Percentiles rank a stretch among this genome's conserved stretches.
These are phyloP conservation scores for Ganoderma leucocontextum DNA, from an alignment of 1,284 basidiomycete species.

Conservation along the genomic window DNA sequence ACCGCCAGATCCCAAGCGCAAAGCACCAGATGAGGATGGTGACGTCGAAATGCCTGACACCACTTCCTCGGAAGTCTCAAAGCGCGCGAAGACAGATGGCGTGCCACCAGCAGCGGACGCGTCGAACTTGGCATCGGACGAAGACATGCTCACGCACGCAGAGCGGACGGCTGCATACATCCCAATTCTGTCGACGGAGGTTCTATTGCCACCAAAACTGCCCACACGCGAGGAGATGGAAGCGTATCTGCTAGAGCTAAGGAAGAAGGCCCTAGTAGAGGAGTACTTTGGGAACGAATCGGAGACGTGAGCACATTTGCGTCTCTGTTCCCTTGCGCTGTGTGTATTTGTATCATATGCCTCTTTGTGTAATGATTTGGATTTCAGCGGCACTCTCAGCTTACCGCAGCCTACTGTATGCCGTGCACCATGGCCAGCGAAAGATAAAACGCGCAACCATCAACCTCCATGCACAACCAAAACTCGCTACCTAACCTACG, in stretches of 20 bases:
- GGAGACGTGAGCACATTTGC: slow-evolving; percentile 13
- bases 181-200: slow-evolving; percentile 49
- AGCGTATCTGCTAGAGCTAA: slow-evolving; percentile 73
- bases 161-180: slow-evolving; percentile 60
- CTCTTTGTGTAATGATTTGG: neutral
- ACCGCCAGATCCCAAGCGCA: slow-evolving; percentile 55
- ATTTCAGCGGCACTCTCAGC: neutral
- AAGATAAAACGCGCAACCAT: neutral
- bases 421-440: too few relatives aligned
- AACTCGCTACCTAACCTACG: neutral
- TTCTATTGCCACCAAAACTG: slow-evolving; percentile 47
- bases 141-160: slow-evolving; percentile 5
- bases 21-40: slow-evolving; percentile 55
- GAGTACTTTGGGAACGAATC: slow-evolving; percentile 69
- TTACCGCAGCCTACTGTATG: neutral
- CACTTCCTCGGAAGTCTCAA: slow-evolving; percentile 29
- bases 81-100: slow-evolving; percentile 2
- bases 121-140: slow-evolving; percentile 48
- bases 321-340: neutral
- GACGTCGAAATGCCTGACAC: slow-evolving; percentile 51
- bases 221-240: slow-evolving; percentile 12
- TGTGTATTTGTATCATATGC: slow-evolving; percentile 9
- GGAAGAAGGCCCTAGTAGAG: slow-evolving; percentile 86
- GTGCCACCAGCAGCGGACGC: neutral
- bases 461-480: neutral